Evolutionary conservation across 495 filamentous ascomycete species (phyloP).

Genomic region (Cercophora newfieldiana): DNA sequence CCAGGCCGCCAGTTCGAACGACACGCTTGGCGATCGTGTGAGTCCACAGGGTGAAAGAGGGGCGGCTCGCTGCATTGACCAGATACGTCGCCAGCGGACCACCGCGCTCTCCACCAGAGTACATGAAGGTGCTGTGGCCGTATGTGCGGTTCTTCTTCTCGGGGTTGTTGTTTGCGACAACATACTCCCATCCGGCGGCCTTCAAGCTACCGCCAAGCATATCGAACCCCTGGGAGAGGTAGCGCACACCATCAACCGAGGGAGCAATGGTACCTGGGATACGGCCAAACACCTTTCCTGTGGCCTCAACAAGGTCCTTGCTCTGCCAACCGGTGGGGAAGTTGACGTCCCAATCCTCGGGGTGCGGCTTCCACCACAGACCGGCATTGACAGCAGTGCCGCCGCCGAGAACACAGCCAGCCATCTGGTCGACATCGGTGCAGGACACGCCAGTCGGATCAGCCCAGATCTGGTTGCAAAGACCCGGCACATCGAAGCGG

Average conservation of each 20-base stretch:
- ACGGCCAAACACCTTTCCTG: constrained; percentile 59
- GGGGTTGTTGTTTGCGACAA: constrained; percentile 59
- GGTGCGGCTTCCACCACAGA: constrained; percentile 50
- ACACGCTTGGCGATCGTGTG: constrained; percentile 64
- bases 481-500: constrained; percentile 71
- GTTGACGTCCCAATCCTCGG: constrained; percentile 67
- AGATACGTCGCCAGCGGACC: constrained; percentile 73
- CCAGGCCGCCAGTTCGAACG: constrained; percentile 55
- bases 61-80: constrained; percentile 53
- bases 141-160: constrained; percentile 65
- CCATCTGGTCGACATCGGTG: constrained; percentile 66
- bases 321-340: constrained; percentile 71
- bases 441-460: constrained; percentile 61
- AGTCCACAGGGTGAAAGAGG: constrained; percentile 64
- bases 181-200: constrained; percentile 59
- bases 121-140: constrained; percentile 66
- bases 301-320: constrained; percentile 58
- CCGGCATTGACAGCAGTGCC: constrained; percentile 70
- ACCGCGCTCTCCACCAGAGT: constrained; percentile 60
- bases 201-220: constrained; percentile 55
- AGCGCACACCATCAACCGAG: constrained; percentile 63
- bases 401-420: constrained; percentile 72
- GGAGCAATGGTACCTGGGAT: constrained; percentile 69
- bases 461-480: constrained; percentile 66
- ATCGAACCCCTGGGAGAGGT: constrained; percentile 63